A percentile compares a stretch with the other conserved stretches of the same genome.
Conservation (phyloP, 768 basidiomycete genomes). For the Boletus bicolor region DNA sequence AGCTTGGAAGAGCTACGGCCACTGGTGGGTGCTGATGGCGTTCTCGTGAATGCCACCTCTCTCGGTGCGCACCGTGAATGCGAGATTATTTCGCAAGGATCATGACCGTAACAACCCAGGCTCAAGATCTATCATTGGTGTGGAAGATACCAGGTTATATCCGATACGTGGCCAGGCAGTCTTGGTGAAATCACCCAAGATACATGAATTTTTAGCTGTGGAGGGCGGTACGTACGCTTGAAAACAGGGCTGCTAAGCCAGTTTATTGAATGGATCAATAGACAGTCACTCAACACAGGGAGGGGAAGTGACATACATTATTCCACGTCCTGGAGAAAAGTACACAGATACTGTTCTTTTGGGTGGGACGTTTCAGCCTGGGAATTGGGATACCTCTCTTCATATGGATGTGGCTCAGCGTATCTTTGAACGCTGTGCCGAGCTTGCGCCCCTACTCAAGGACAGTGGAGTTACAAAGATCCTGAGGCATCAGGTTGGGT, state of each 20-base stretch:
- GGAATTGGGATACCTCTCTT: constrained; percentile 51
- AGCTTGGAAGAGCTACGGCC: constrained; percentile 46
- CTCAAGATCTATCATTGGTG: constrained; percentile 71
- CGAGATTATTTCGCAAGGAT: background rate
- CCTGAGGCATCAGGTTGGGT: constrained; percentile 53
- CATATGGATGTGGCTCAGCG: constrained; percentile 38
- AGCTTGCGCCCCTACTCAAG: constrained; percentile 35
- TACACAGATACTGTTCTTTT: constrained; percentile 46
- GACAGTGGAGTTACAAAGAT: constrained; percentile 39
- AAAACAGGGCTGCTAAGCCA: background rate
- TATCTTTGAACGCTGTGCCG: constrained; percentile 47
- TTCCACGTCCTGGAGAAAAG: constrained; percentile 50
- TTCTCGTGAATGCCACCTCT: constrained; percentile 57
- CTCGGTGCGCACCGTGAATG: constrained; percentile 40
- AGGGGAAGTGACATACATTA: constrained; percentile 51
- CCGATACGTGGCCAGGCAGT: constrained; percentile 87
- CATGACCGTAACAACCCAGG: constrained; percentile 34
- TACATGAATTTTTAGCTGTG: constrained; percentile 37
- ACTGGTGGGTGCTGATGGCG: constrained; percentile 33
- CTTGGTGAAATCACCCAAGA: constrained; percentile 64
- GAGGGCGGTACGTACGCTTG: constrained; percentile 22
- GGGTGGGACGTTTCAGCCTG: constrained; percentile 53
- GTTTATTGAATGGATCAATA: background rate
- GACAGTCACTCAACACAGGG: constrained; percentile 14
- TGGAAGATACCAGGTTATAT: constrained; percentile 71